phyloP scores from a whole-genome alignment of 2,329 filamentous ascomycete species.

The Aschersonia sp. region DNA sequence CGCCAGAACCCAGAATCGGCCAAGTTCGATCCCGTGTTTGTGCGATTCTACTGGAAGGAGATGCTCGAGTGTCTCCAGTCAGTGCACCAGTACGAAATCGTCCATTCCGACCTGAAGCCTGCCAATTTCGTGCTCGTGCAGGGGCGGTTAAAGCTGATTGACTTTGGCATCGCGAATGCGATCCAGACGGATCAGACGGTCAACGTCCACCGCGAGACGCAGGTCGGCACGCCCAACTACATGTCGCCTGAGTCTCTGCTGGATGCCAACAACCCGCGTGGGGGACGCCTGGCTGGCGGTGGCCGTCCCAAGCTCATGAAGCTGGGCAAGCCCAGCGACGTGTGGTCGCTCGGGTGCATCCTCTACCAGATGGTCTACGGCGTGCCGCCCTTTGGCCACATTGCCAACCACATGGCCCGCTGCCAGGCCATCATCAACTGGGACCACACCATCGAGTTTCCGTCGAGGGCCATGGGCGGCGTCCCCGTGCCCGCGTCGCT shows the following conservation, averaged over 20 bases:
- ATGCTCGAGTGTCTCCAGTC: conserved; percentile 93
- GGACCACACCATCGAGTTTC: conserved; percentile 58
- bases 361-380: conserved; percentile 97
- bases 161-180: conserved; percentile 96
- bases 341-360: conserved; percentile 94
- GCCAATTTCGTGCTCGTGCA: conserved; percentile 92
- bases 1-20: conserved; percentile 58
- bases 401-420: conserved; percentile 70
- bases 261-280: conserved; percentile 59
- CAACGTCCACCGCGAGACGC: conserved; percentile 90
- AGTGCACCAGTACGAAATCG: conserved; percentile 81
- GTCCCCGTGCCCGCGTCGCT: conserved; percentile 43
- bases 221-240: conserved; percentile 94
- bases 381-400: conserved; percentile 87
- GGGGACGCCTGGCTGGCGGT: conserved; percentile 22
- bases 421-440: conserved; percentile 80
- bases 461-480: conserved; percentile 52
- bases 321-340: conserved; percentile 85
- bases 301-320: conserved; percentile 68
- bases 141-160: conserved; percentile 85
- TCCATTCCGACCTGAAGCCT: conserved; percentile 93
- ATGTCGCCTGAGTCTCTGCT: conserved; percentile 94
- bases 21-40: conserved; percentile 75
- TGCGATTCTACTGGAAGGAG: conserved; percentile 97
- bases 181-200: conserved; percentile 92